Percentiles rank a stretch among this genome's conserved stretches.
Evolutionary conservation across 2,329 filamentous ascomycete species (phyloP).

Genomic region (Colletotrichum gigasporum): DNA sequence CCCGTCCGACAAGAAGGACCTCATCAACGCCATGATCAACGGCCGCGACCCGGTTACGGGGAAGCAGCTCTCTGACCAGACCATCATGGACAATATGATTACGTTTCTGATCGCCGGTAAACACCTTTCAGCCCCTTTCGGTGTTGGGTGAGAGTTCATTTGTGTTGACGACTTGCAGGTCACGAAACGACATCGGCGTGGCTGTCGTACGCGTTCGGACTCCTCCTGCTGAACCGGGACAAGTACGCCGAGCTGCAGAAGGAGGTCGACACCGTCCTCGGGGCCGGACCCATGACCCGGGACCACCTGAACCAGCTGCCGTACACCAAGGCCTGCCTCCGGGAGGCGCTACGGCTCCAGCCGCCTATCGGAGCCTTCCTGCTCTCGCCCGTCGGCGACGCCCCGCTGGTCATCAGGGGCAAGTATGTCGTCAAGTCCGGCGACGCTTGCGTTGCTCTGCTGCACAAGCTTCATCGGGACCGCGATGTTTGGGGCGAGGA

Average conservation of each 20-base stretch:
- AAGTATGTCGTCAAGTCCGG: slow-evolving; percentile 61
- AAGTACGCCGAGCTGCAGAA: slow-evolving; percentile 68
- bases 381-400: no score
- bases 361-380: slow-evolving; percentile 39
- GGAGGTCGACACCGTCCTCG: slow-evolving; percentile 74
- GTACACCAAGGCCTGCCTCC: no score
- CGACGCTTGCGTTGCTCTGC: slow-evolving; percentile 53
- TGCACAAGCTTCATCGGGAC: slow-evolving; percentile 63
- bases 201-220: no score
- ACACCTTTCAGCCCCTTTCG: no score
- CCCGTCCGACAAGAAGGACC: slow-evolving; percentile 62
- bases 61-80: slow-evolving; percentile 64
- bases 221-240: no score
- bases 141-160: no score
- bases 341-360: slow-evolving; percentile 57
- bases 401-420: slow-evolving; percentile 60
- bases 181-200: slow-evolving; percentile 79
- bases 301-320: no score
- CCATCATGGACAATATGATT: slow-evolving; percentile 73
- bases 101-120: slow-evolving; percentile 74
- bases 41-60: slow-evolving; percentile 72
- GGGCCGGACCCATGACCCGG: slow-evolving; percentile 64
- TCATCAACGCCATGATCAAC: slow-evolving; percentile 73
- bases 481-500: slow-evolving; percentile 65
- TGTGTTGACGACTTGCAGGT: no score